These are phyloP conservation scores for Botryotinia convoluta DNA, from an alignment of 2,329 filamentous ascomycete genomes.

Conservation along the genomic window DNA sequence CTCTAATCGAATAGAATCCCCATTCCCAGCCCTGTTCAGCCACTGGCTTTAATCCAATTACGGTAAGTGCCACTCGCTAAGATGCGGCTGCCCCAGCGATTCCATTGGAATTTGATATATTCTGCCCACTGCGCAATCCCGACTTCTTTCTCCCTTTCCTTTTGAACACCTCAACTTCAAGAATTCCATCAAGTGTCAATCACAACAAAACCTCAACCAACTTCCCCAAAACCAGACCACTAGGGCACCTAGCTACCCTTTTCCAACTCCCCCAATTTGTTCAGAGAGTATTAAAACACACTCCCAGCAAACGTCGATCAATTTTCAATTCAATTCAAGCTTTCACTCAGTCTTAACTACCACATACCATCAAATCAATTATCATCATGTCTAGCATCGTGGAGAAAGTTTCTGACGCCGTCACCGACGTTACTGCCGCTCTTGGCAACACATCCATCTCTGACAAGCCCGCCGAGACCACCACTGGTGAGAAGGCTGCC, in stretches of 20 bases:
- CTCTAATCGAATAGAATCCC: neutral
- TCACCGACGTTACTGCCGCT: constrained; percentile 72
- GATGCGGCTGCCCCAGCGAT: constrained; percentile 24
- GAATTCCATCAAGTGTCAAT: constrained; percentile 36
- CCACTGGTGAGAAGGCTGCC: constrained; percentile 37
- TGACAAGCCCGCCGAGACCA: constrained; percentile 50
- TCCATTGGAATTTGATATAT: constrained; percentile 29
- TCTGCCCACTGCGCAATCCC: constrained; percentile 22
- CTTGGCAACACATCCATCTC: constrained; percentile 64
- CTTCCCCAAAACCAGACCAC: constrained; percentile 46
- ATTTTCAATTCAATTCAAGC: constrained; percentile 47
- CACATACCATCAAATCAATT: constrained; percentile 34
- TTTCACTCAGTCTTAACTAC: constrained; percentile 49
- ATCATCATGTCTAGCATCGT: constrained; percentile 80
- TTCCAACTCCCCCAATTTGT: constrained; percentile 61
- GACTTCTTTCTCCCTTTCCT: constrained; percentile 32
- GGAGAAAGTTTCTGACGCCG: constrained; percentile 66
- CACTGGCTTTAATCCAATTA: constrained; percentile 14
- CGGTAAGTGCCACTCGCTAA: constrained; percentile 26
- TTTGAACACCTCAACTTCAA: constrained; percentile 31
- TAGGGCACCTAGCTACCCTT: constrained; percentile 93
- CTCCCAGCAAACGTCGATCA: constrained; percentile 44
- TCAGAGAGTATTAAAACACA: constrained; percentile 55
- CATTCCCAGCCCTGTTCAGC: constrained; percentile 14
- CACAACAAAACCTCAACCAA: constrained; percentile 33